Conservation (phyloP, 2,329 filamentous ascomycete genomes). For the Juglanconis juglandina region DNA sequence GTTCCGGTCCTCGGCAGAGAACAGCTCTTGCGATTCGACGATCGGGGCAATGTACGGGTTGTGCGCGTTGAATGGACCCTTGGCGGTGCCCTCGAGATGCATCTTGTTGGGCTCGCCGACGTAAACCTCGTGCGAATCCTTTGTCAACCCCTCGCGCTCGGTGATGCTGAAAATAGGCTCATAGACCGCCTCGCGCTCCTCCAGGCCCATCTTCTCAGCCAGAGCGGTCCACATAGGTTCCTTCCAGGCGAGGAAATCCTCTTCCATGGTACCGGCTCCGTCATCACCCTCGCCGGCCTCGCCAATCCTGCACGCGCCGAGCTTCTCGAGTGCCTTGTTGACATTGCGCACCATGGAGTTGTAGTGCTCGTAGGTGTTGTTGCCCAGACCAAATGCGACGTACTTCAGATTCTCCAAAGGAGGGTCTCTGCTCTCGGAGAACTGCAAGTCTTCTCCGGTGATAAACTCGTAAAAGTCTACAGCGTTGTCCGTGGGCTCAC, state of each 20-base stretch:
- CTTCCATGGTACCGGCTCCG: slow-evolving; percentile 98
- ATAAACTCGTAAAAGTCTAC: slow-evolving; percentile 99
- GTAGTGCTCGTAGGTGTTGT: slow-evolving; percentile 99
- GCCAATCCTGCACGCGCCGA: slow-evolving; percentile 82
- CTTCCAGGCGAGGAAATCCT: slow-evolving; percentile 98
- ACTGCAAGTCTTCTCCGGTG: slow-evolving; percentile 73
- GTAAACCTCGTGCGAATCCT: slow-evolving; percentile 79
- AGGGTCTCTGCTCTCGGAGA: slow-evolving; percentile 71
- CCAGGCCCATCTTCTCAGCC: slow-evolving; percentile 76
- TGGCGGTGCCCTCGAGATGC: slow-evolving; percentile 80
- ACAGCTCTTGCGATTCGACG: slow-evolving; percentile 83
- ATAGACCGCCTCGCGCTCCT: slow-evolving; percentile 94
- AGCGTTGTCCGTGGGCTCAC: slow-evolving; percentile 96
- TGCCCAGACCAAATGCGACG: slow-evolving; percentile 92
- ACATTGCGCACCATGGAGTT: slow-evolving; percentile 97
- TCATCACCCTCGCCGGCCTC: slow-evolving; percentile 93
- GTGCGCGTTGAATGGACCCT: slow-evolving; percentile 91
- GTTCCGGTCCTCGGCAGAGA: slow-evolving; percentile 84
- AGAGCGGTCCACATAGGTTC: slow-evolving; percentile 96
- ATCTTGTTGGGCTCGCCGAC: slow-evolving; percentile 94
- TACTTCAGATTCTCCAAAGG: slow-evolving; percentile 83
- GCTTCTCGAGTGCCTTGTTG: slow-evolving; percentile 72
- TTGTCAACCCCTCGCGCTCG: slow-evolving; percentile 69
- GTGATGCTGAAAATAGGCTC: slow-evolving; percentile 85
- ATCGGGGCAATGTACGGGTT: slow-evolving; percentile 97